Percentiles rank a stretch among this genome's conserved stretches.
Evolutionary conservation across 148 eudicot genomes (phyloP).

Genomic region (Camellia japonica): DNA sequence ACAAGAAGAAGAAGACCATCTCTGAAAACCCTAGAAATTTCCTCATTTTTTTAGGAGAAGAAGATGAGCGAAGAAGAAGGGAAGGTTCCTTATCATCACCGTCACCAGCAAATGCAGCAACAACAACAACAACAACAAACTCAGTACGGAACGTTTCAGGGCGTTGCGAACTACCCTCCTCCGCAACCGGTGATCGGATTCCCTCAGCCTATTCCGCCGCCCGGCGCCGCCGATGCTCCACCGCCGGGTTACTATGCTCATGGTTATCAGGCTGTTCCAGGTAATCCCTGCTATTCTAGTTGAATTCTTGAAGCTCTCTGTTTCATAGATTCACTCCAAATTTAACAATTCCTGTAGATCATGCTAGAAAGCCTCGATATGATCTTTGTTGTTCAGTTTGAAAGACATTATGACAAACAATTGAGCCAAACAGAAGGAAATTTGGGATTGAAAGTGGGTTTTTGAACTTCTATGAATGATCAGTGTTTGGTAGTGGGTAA

Average conservation of each 20-base stretch:
- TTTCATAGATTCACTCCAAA: too few species aligned
- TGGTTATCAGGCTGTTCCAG: conserved; percentile 80
- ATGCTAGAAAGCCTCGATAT: too few species aligned
- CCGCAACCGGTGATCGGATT: conserved; percentile 64
- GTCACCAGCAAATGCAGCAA: background rate
- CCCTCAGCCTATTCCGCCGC: conserved; percentile 87
- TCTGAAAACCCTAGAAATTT: background rate
- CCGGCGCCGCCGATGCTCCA: conserved; percentile 42
- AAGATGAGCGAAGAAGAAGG: conserved; percentile 16
- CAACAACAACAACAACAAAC: background rate
- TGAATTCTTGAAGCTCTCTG: too few species aligned
- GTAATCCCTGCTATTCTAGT: conserved; percentile 20
- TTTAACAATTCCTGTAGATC: too few species aligned
- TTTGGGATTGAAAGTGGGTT: background rate
- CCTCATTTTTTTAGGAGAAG: background rate
- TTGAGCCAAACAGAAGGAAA: background rate
- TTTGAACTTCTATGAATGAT: too few species aligned
- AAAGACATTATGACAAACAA: background rate
- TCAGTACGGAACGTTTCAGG: conserved; percentile 23
- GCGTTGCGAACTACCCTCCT: conserved; percentile 22
- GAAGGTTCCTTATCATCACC: conserved; percentile 5
- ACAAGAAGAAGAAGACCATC: background rate
- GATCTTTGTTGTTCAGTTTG: background rate
- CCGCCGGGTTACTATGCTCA: conserved; percentile 47
- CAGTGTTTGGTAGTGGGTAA: background rate